Evolutionary conservation across 2,329 filamentous ascomycete genomes (phyloP).

Genomic region (Fragosphaeria purpurea): DNA sequence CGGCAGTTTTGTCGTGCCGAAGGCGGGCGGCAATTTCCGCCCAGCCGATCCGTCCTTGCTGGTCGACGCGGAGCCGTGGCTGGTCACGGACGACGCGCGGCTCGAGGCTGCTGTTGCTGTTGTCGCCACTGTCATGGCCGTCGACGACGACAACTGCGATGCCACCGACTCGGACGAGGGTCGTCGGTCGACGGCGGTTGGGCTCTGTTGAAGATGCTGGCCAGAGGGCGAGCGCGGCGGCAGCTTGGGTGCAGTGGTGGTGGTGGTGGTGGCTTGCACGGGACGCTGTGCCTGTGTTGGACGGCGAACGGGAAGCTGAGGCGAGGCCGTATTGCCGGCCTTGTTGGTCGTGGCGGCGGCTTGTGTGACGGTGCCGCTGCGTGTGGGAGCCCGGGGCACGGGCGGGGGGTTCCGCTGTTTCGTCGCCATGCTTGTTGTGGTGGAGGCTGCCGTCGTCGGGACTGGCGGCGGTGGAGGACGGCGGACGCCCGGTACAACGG

Average conservation of each 20-base stretch:
- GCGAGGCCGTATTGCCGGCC: slow-evolving; percentile 13
- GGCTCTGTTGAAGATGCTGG: slow-evolving; percentile 24
- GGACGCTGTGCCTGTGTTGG: slow-evolving; percentile 18
- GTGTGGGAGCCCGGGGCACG: slow-evolving; percentile 29
- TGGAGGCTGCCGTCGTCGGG: neutral
- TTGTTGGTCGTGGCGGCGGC: slow-evolving; percentile 18
- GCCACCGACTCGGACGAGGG: slow-evolving; percentile 49
- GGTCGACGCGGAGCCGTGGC: slow-evolving; percentile 27
- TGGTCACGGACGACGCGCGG: slow-evolving; percentile 37
- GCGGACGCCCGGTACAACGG: neutral
- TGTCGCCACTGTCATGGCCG: too few species aligned
- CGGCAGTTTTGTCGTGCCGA: slow-evolving; percentile 47
- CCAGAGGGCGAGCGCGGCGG: slow-evolving; percentile 40
- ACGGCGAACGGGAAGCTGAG: slow-evolving; percentile 19
- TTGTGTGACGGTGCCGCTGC: slow-evolving; percentile 30
- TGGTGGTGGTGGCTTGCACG: slow-evolving; percentile 22
- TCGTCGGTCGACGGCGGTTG: slow-evolving; percentile 27
- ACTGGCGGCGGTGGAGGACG: slow-evolving; percentile 1
- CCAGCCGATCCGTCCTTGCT: neutral
- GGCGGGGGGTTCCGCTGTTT: slow-evolving; percentile 10
- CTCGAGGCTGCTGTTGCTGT: slow-evolving; percentile 35
- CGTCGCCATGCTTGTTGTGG: too few species aligned
- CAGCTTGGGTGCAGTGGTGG: slow-evolving; percentile 34
- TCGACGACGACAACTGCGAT: slow-evolving; percentile 38
- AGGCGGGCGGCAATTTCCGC: slow-evolving; percentile 45